Conservation (phyloP, 208 protist genomes). For the Leishmania mexicana region DNA sequence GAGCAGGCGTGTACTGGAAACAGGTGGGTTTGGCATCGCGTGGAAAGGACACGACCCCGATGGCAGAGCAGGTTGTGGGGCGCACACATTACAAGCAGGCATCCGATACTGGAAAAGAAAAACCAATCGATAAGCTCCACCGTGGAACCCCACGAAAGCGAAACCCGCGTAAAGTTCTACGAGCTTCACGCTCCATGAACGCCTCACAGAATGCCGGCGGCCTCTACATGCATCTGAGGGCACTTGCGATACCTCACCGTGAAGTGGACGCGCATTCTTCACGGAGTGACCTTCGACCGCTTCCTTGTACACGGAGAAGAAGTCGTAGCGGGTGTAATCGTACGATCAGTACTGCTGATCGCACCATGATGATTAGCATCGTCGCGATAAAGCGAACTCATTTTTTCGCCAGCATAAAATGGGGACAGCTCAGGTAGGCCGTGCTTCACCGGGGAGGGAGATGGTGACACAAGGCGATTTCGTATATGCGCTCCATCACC, state of each 20-base stretch:
- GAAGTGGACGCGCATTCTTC: slow-evolving; percentile 2
- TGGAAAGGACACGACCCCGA: neutral
- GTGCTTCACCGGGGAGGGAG: too few species aligned
- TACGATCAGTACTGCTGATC: too few species aligned
- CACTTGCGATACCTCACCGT: slow-evolving; percentile 24
- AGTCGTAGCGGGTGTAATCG: too few species aligned
- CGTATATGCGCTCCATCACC: too few species aligned
- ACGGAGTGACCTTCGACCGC: neutral
- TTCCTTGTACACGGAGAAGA: neutral
- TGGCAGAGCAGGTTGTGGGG: neutral
- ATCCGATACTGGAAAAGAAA: neutral
- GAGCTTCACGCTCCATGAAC: neutral
- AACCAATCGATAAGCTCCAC: neutral
- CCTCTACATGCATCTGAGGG: slow-evolving; percentile 16
- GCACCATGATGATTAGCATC: too few species aligned
- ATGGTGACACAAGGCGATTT: too few species aligned
- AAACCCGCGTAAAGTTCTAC: neutral
- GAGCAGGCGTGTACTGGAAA: neutral
- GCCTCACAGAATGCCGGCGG: neutral
- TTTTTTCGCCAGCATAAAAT: too few species aligned
- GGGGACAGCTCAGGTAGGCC: too few species aligned
- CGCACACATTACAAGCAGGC: neutral
- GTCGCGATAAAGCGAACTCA: too few species aligned
- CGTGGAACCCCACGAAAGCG: neutral
- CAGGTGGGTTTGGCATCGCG: neutral